These are phyloP conservation scores for Astragalus membranaceus DNA, from an alignment of 306 rosid species.

Conservation along the genomic window DNA sequence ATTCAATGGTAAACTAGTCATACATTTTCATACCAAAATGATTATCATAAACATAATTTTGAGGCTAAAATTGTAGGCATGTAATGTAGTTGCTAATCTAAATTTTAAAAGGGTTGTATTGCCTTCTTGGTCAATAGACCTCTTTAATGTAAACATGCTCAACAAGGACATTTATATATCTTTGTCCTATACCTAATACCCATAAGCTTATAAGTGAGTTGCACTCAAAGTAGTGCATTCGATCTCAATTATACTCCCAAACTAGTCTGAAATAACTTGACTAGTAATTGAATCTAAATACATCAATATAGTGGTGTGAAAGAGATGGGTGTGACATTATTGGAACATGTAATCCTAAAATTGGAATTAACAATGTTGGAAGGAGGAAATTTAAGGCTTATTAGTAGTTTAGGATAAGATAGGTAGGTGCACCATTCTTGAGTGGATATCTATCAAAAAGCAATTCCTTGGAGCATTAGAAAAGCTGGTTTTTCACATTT, in stretches of 20 bases:
- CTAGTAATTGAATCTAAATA: neutral
- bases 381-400: slow-evolving; percentile 8
- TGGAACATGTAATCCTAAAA: neutral
- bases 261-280: slow-evolving; percentile 14
- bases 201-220: slow-evolving; percentile 47
- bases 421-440: slow-evolving; percentile 39
- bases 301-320: slow-evolving; percentile 17
- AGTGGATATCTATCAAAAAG: slow-evolving; percentile 20
- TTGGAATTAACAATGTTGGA: neutral
- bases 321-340: slow-evolving; percentile 22
- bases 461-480: slow-evolving; percentile 32
- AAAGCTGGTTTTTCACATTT: slow-evolving; percentile 41
- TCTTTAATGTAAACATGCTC: slow-evolving; percentile 30
- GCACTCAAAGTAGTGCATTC: slow-evolving; percentile 53
- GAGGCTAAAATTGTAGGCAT: neutral
- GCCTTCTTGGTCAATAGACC: slow-evolving; percentile 36
- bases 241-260: slow-evolving; percentile 13
- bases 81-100: neutral
- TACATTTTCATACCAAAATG: neutral
- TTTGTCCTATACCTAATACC: slow-evolving; percentile 66
- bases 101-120: slow-evolving; percentile 41
- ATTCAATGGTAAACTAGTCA: neutral
- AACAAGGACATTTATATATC: slow-evolving; percentile 39
- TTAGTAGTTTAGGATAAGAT: slow-evolving; percentile 17
- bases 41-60: neutral